Evolutionary conservation across 208 protist species (phyloP).

Genomic region (Trypanosoma cruzi): DNA sequence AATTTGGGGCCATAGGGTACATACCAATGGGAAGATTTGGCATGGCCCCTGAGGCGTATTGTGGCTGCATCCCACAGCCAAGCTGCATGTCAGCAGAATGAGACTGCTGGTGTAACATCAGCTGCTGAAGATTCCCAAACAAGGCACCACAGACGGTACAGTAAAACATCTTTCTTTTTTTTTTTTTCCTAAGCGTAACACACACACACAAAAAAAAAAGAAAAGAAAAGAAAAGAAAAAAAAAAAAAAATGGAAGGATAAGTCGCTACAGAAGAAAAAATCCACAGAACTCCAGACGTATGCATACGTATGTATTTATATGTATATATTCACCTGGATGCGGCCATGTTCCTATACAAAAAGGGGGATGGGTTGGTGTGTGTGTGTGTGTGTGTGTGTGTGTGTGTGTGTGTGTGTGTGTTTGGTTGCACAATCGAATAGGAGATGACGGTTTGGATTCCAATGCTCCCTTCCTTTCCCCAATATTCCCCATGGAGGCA

Average conservation of each 20-base stretch:
- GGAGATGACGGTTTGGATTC: too few species aligned
- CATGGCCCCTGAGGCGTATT: neutral
- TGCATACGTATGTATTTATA: neutral
- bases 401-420: too few species aligned
- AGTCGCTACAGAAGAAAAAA: neutral
- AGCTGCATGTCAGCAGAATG: neutral
- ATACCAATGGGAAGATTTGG: neutral
- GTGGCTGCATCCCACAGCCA: neutral
- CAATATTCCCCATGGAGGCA: too few species aligned
- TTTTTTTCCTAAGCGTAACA: neutral
- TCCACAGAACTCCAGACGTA: too few species aligned
- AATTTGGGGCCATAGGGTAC: neutral
- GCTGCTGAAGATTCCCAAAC: neutral
- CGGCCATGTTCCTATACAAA: too few species aligned
- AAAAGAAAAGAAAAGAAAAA: neutral
- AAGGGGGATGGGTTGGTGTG: too few species aligned
- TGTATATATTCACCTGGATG: too few species aligned
- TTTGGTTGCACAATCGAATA: too few species aligned
- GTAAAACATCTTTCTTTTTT: slow-evolving; percentile 11
- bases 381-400: too few species aligned
- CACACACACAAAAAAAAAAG: neutral
- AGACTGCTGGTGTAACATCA: neutral
- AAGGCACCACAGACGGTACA: neutral
- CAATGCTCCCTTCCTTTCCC: too few species aligned
- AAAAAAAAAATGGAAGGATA: neutral